Base-by-base conservation (phyloP, 768 basidiomycete genomes). In the Suillus bovinus region DNA sequence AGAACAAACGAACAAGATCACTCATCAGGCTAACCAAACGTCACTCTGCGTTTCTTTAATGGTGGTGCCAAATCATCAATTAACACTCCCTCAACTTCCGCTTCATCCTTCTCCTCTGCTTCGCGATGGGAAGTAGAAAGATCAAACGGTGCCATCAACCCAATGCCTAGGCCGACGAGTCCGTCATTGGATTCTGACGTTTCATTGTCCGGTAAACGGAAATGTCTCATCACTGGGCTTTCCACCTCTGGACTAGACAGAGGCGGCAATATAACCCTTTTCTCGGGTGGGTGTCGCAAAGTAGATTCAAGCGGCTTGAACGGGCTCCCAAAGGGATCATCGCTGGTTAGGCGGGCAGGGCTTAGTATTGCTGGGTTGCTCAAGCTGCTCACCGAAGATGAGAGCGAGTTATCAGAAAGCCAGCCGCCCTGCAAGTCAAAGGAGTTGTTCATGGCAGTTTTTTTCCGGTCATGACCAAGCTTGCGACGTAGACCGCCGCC, bases 101-200 rank as follows among this genome's bases (percentile, higher is more conserved):
- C 71, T 60, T 77, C 74, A 63, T 77, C 74, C 46, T 68, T 62
- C 36, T 69, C 74, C 53, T 68, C 49, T 17, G 63, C 56, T 55
- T 29, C 60, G n/a, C 61, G 36, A 55, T 24, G 64, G 2, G 36
- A 50, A 34, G 78, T 76, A 39, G 82, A 77, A 54, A 84, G 74
- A 34, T 74, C 75, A 65, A 87, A 87, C 14, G 86, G 82, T 58
- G 82, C 84, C 67, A 87, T 76, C 44, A 87, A 74, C 9, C 76
- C 74, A 64, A 76, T 75, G 42, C 74, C 74, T 38, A 76, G 76
- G 22, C 82, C 81, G 34, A 78, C 74, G 47, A 74, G 68, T 3
- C 55, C 17, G 31, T 68, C 72, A 22, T 78, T 68, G 16, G 80
- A 70, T 52, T 71, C 75, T 29, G 70, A 66, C 9, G 68, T 66